Evolutionary conservation across 1,284 basidiomycete genomes (phyloP), one percentile per base, ranked within the genome.

Genomic region (Sanghuangporus sanghuang): DNA sequence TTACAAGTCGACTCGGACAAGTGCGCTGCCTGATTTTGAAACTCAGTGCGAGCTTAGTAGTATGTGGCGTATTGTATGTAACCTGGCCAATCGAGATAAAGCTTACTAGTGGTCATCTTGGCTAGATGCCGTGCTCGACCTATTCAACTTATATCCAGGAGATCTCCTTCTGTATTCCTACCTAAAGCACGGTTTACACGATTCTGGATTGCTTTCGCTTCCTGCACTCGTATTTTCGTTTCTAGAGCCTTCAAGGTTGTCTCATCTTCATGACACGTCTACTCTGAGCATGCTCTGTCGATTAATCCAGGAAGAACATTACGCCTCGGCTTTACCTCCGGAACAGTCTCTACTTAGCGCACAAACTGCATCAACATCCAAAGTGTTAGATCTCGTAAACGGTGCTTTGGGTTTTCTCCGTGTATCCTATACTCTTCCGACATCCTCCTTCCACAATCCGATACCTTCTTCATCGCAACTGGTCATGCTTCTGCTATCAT

Each of bases 251-350:
- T 76, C 75, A 36, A 74, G 75, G 38, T 78, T 79, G 9, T 71
- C 75, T 23, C 76, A 85, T 42, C 69, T 90, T 36, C 86, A 87
- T 67, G 78, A 83, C 46, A 75, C 81, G 8, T 80, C 85, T 0
- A 91, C 88, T 1, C 76, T 92, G 44, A 83, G 89, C 69, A 81
- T 81, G 68, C 81, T 92, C 8, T 90, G 87, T 71, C 81, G 81
- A 54, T 77, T 85, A 46, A 84, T 82, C 6, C 74, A 90, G 52
- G 82, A 88, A 61, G 76, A 77, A 2, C 85, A 89, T 70, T 85
- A 87, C 69, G 74, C 82, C 12, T 81, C 84, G 32, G 81, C 83
- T n/a, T 67, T 81, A 59, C 73, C 81, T 23, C 75, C 85, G 0
- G 70, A 80, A 1, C 80, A 81, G 6, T 84, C 86, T 9, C 71